These are phyloP conservation scores for Hanseniaspora jakobsenii DNA, from an alignment of 805 yeast genomes.

Conservation along the genomic window DNA sequence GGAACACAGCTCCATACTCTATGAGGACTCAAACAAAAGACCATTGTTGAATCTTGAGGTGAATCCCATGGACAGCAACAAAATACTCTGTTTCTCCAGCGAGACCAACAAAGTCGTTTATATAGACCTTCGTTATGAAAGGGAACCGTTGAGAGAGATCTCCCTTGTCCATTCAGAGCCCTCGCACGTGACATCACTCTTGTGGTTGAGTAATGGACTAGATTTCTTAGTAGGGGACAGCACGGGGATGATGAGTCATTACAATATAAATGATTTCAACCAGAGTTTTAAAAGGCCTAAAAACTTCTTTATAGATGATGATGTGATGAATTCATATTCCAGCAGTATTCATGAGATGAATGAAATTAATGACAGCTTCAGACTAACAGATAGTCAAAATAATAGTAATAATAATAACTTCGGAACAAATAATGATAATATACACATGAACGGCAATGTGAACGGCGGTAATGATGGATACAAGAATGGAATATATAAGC, in stretches of 20 bases:
- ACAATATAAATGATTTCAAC: conserved; percentile 10
- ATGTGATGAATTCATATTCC: too few relatives aligned
- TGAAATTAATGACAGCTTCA: too few relatives aligned
- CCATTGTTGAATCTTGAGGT: conserved; percentile 70
- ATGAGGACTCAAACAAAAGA: conserved; percentile 46
- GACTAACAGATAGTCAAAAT: too few relatives aligned
- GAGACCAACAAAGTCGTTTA: background rate
- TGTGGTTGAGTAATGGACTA: conserved; percentile 11
- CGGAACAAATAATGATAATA: background rate
- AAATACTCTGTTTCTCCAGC: conserved; percentile 21
- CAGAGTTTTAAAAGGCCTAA: background rate
- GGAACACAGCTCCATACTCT: conserved; percentile 89
- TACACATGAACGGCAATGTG: too few relatives aligned
- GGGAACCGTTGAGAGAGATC: conserved; percentile 6
- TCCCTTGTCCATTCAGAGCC: background rate
- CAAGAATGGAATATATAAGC: conserved; percentile 13
- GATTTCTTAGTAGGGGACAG: conserved; percentile 10
- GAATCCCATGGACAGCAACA: conserved; percentile 66
- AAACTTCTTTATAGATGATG: background rate
- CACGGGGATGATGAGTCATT: conserved; percentile 5
- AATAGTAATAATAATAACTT: background rate
- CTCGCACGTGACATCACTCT: conserved; percentile 4
- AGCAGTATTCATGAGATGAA: too few relatives aligned
- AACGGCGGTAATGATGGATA: too few relatives aligned
- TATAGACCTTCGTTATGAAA: conserved; percentile 12